Evolutionary conservation across 441 rosid genomes (phyloP), one percentile per base, ranked within the genome.

Genomic region (Corymbia citriodora): DNA sequence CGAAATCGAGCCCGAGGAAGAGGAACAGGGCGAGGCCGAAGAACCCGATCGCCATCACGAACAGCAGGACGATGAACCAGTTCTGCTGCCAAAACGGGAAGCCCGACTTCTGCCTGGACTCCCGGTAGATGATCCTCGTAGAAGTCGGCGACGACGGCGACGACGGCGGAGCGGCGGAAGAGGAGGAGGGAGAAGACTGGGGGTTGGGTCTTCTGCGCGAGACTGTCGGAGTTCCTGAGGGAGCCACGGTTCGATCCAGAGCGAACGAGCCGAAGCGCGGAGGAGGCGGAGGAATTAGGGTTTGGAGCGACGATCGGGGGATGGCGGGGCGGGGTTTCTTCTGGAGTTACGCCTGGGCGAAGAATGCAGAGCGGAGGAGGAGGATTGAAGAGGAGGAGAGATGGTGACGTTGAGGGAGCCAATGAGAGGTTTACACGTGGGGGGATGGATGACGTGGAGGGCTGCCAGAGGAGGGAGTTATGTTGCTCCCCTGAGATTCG

Each of bases 11-110:
- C 55, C 92, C 92, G 65, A 97, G 96, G 94, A 94, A 95, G 91
- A 98, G 94, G 93, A 97, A 96, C 82, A 96, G 61, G 21, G 99
- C 95, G 83, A 98, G 94, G 45, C 92, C 93, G 89, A 98, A 94
- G 91, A 96, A 96, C 48, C 96, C 96, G 23, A 98, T 70, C 61
- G 99, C 96, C 97, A 98, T 96, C 45, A 92, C 82, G 87, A 98
- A 96, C 4, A 98, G 96, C 50, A 96, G 87, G 25, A 87, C 96
- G 57, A 98, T 94, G 92, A 98, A 98, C 99, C 99, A 98, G 88
- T 93, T 95, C 92, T 95, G 94, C 91, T 95, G 98, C 98, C 98
- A 97, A 91, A 97, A 97, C 50, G 99, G 98, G 88, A 36, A 89
- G 63, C 61, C 88, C 33, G 63, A 70, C 57, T 55, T 25, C 87